Base-by-base conservation (phyloP, 148 eudicot genomes). In the Rheum nobile region DNA sequence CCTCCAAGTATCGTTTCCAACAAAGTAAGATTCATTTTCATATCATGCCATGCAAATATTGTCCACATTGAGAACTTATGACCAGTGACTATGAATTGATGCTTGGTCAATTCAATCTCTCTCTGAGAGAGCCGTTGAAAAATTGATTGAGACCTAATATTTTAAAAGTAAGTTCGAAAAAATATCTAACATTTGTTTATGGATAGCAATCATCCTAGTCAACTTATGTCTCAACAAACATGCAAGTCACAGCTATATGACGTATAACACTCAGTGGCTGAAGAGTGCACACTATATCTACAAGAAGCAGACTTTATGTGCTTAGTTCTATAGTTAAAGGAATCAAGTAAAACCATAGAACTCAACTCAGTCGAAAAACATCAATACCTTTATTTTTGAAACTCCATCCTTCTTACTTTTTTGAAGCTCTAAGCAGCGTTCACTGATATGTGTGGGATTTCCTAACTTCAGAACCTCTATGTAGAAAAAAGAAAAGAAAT, bases 361-460 rank as follows among this genome's bases (percentile, higher is more conserved):
- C 24, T 19, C 7, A 50, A 19, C 24, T 50, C 7, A 17, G 22
- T 17, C 24, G 26, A 21, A 50, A 50, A 50, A n/a, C 55, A 50
- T 17, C 32, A 57, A 26, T 57, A 94, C 98, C 98, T 91, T 89
- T 73, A 78, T 80, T 84, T 91, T 94, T 32, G 93, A 86, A 52
- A 82, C 79, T 73, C 76, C 82, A 52, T 54, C 68, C 79, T 88
- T 93, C 84, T 83, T 91, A 54, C 76, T 89, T 87, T 87, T 91
- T 76, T 94, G 98, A 80, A 94, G 93, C 85, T 91, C 97, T 84
- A 91, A 85, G 79, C 98, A 94, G 67, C 88, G 84, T 80, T 94
- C 98, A 78, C 87, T 94, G 67, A 94, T 91, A 26, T 84, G 86
- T 72, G 80, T 73, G 14, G 90, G 34, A 34, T 78, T 91, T 70